Base-by-base conservation (phyloP, 768 basidiomycete species). In the Chlorophyllum brunneum region DNA sequence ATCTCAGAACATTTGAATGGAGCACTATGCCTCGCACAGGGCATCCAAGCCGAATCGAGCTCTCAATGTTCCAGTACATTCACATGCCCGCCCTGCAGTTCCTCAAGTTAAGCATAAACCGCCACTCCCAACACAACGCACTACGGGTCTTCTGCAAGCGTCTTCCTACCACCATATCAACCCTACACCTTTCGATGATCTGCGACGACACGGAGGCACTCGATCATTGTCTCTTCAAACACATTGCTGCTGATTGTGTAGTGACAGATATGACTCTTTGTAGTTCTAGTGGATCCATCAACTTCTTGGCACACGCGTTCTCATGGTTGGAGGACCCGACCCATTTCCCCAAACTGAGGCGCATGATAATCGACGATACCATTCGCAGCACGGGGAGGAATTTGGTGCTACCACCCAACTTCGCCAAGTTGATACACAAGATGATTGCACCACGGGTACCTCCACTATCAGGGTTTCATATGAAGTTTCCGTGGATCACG, bases 191-290 rank as follows among this genome's bases (percentile, higher is more conserved):
- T 33, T 33, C 45, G 13, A 20, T 34, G 6, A 13, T n/a, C 22
- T 47, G 45, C 20, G 22, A n/a, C 22, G 30, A 34, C 2, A n/a
- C 13, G 16, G 30, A 34, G 8, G 10, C 8, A 34, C 30, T 13
- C 8, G 31, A n/a, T n/a, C n/a, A n/a, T n/a, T 47, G 45, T 22
- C 45, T 47, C 7, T 33, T 47, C 45, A 34, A 47, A 16, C 23
- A 10, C 31, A 20, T 47, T n/a, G 31, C 45, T 24, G 31, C 15
- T 8, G 45, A 47, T 8, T 33, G 31, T 23, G n/a, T 13, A 20
- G 45, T 47, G 13, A 29, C 22, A 11, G 45, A 33, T 11, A 15
- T 47, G 13, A 47, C 31, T 16, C 3, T 47, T 5, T 15, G n/a
- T n/a, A n/a, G 18, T 34, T 33, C 26, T 31, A 23, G 15, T 11